phyloP scores from a whole-genome alignment of 148 eudicot genomes.

The Silene conica region DNA sequence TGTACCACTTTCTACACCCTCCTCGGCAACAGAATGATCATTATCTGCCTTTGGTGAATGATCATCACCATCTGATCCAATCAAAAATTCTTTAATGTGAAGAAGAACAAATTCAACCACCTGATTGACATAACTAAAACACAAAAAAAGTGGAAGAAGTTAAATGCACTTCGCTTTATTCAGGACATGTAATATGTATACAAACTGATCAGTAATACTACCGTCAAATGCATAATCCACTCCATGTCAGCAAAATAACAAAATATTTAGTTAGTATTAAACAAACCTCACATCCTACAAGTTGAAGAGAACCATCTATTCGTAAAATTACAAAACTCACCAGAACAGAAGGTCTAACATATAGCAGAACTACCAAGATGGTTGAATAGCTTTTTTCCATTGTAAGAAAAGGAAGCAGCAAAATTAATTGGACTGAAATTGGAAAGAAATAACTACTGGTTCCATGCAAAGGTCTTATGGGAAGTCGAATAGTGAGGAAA shows the following conservation, averaged over 20 bases:
- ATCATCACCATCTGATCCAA: constrained; percentile 39
- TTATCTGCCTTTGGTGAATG: constrained; percentile 40
- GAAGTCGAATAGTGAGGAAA: not conserved
- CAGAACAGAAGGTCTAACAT: not conserved
- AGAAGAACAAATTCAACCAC: constrained; percentile 73
- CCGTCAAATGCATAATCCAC: constrained; percentile 5
- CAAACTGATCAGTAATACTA: constrained; percentile 4
- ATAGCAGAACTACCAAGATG: not conserved
- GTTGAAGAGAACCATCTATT: not conserved
- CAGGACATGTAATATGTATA: not conserved
- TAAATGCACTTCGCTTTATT: not conserved
- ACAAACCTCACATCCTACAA: not conserved
- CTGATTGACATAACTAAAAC: constrained; percentile 76
- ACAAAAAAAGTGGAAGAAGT: not conserved
- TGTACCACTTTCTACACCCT: constrained; percentile 28
- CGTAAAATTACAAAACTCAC: not conserved
- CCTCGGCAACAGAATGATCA: constrained; percentile 34
- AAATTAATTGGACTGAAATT: not conserved
- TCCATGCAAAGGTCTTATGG: not conserved
- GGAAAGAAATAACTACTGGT: not conserved
- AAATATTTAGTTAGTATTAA: not conserved
- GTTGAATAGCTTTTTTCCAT: not conserved
- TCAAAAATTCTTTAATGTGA: constrained; percentile 42
- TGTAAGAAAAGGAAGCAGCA: not conserved
- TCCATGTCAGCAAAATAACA: not conserved